phyloP scores from a whole-genome alignment of 345 rosid species.

The Lepidium sativum region DNA sequence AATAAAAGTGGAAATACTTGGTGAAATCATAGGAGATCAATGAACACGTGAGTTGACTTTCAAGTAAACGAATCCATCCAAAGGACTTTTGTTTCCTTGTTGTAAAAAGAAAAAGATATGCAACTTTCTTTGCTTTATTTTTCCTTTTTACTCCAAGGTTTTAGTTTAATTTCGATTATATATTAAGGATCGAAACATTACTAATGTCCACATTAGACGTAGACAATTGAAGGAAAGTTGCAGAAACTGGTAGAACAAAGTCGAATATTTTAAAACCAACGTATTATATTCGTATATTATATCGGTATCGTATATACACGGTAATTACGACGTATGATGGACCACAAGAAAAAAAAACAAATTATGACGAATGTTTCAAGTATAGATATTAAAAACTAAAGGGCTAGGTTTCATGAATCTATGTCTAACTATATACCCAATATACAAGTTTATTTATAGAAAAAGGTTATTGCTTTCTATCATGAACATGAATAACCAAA shows the following conservation, averaged over 20 bases:
- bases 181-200: neutral
- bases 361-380: too few relatives aligned
- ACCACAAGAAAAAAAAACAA: too few relatives aligned
- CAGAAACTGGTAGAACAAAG: constrained; percentile 7
- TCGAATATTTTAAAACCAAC: neutral
- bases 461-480: too few relatives aligned
- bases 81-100: constrained; percentile 12
- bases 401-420: too few relatives aligned
- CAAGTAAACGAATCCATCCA: constrained; percentile 15
- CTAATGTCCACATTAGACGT: neutral
- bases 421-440: too few relatives aligned
- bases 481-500: too few relatives aligned
- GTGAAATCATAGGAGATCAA: neutral
- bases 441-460: too few relatives aligned
- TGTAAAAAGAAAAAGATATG: neutral
- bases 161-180: neutral
- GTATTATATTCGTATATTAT: too few relatives aligned
- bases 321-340: too few relatives aligned
- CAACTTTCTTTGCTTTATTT: neutral
- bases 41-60: constrained; percentile 25
- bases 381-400: too few relatives aligned
- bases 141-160: neutral
- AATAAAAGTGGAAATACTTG: too few relatives aligned
- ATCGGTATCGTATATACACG: too few relatives aligned
- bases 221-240: neutral